These are phyloP conservation scores for Fraxinus paxiana DNA, from an alignment of 305 asterid genomes.

Conservation along the genomic window DNA sequence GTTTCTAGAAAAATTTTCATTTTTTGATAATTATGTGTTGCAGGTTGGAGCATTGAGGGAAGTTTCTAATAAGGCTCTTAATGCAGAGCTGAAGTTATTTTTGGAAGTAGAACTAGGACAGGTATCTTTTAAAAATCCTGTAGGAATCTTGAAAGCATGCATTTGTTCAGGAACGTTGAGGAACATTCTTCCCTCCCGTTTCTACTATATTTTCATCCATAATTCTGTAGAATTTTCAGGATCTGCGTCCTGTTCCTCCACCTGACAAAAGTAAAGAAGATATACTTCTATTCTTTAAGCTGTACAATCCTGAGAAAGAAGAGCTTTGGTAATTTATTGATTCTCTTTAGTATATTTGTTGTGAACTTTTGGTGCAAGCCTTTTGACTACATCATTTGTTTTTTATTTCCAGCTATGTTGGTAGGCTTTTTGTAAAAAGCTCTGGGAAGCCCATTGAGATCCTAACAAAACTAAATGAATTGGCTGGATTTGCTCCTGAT, in stretches of 20 bases:
- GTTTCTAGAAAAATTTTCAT: not conserved
- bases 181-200: not conserved
- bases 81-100: constrained; percentile 61
- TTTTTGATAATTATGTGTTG: constrained; percentile 19
- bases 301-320: constrained; percentile 63
- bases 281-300: constrained; percentile 55
- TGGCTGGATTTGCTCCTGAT: constrained; percentile 37
- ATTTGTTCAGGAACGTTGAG: constrained; percentile 2
- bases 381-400: not conserved
- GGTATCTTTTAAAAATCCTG: constrained; percentile 30
- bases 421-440: constrained; percentile 36
- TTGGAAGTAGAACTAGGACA: constrained; percentile 54
- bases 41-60: constrained; percentile 70
- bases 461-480: constrained; percentile 27
- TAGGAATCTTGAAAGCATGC: constrained; percentile 9
- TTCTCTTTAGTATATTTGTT: not conserved
- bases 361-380: not conserved
- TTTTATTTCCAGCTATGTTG: constrained; percentile 30
- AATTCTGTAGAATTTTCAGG: constrained; percentile 36
- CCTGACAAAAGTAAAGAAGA: constrained; percentile 55
- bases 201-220: constrained; percentile 8
- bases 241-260: constrained; percentile 41
- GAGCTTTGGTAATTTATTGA: constrained; percentile 44
- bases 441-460: constrained; percentile 37
- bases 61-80: constrained; percentile 48